Evolutionary conservation across 768 basidiomycete genomes (phyloP), one percentile per base, ranked within the genome.

Genomic region (Rhodotorula babjevae): DNA sequence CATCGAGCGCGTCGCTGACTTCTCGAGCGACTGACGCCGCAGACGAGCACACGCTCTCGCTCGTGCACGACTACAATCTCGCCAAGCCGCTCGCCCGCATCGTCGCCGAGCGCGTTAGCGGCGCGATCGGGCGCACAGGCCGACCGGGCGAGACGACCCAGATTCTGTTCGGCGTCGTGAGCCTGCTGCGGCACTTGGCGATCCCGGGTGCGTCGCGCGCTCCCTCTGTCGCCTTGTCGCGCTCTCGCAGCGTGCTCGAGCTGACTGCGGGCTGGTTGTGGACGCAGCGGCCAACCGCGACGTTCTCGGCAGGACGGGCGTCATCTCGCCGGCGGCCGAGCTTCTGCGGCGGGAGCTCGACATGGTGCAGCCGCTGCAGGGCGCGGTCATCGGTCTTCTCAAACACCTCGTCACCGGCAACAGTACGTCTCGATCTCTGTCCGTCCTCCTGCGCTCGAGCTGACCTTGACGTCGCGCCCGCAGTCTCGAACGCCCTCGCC

Each of bases 111-210:
- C 25, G 79, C 81, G 52, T 84, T 85, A 16, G 89, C 12, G 40
- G 57, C 5, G 66, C 59, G 16, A n/a, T 40, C 0, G 36, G 27
- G 16, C 47, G 64, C 31, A 52, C 47, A 1, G 52, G 55, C 9
- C 58, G 66, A 15, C 72, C 76, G 36, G 69, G 76, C 11, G 77
- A 78, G 61, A 68, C 71, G 42, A 76, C 77, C 14, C 80, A 93
- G 80, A 83, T 94, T 72, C 92, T 94, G 80, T 93, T 97, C 77
- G 92, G 91, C 25, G 86, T 91, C 68, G 84, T 95, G 36, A 92
- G 92, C 40, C 83, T 98, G 50, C 84, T 97, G 55, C 91, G 92
- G 79, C 90, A 97, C 79, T 83, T 99, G 4, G 87, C 92, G 5
- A 78, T 83, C 14, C 79, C 82, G 0, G 69, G 78, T 75, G 50